These are phyloP conservation scores for Botryotinia globosa DNA, from an alignment of 2,329 filamentous ascomycete species.

Conservation along the genomic window DNA sequence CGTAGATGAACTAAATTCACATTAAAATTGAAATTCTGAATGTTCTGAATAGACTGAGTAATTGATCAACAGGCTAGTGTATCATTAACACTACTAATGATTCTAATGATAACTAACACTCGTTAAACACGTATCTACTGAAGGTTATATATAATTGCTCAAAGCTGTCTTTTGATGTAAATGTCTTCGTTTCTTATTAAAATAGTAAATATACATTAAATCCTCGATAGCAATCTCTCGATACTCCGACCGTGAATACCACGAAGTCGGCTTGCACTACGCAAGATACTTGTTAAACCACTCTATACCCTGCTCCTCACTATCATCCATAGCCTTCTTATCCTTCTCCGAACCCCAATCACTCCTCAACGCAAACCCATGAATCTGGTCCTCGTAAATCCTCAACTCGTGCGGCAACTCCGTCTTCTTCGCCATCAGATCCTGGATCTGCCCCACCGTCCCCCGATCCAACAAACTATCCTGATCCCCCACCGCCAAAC, in stretches of 20 bases:
- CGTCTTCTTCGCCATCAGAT: slow-evolving; percentile 36
- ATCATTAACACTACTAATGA: no score
- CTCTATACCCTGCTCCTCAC: slow-evolving; percentile 41
- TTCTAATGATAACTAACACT: no score
- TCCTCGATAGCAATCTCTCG: background rate
- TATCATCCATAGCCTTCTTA: slow-evolving; percentile 34
- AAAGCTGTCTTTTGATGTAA: background rate
- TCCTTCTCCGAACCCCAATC: slow-evolving; percentile 38
- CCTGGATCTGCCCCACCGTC: slow-evolving; percentile 31
- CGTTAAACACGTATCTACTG: background rate
- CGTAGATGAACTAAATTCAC: no score
- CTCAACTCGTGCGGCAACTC: slow-evolving; percentile 36
- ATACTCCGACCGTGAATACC: background rate
- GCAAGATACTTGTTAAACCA: slow-evolving; percentile 37
- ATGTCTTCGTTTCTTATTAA: background rate
- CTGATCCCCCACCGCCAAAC: slow-evolving; percentile 46
- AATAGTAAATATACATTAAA: background rate
- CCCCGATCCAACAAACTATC: slow-evolving; percentile 43
- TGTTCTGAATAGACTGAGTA: no score
- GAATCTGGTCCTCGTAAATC: slow-evolving; percentile 41
- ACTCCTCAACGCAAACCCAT: slow-evolving; percentile 43
- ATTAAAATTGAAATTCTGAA: no score
- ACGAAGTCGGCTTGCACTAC: background rate
- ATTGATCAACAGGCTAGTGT: no score
- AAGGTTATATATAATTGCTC: background rate